These are phyloP conservation scores for Didymella pomorum DNA, from an alignment of 2,329 filamentous ascomycete genomes.

Conservation along the genomic window DNA sequence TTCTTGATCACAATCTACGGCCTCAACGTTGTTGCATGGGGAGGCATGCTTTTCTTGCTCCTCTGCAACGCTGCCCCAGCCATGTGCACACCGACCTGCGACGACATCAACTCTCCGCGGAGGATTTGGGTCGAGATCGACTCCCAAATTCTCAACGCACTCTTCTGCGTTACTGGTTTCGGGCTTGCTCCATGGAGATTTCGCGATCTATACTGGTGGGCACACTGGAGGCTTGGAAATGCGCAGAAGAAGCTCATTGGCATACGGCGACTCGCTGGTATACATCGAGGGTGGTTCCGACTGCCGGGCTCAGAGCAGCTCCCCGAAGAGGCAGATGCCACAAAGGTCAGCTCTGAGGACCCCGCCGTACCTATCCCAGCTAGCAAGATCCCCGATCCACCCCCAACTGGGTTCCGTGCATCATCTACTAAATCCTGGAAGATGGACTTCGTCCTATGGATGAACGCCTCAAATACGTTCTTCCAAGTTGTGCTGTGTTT, in stretches of 20 bases:
- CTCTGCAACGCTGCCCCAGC: constrained; percentile 76
- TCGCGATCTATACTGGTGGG: constrained; percentile 73
- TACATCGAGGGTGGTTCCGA: constrained; percentile 79
- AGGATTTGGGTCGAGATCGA: constrained; percentile 86
- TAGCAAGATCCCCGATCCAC: constrained; percentile 68
- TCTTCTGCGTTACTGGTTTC: constrained; percentile 89
- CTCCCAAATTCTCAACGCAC: constrained; percentile 80
- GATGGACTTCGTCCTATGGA: constrained; percentile 80
- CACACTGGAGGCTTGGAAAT: constrained; percentile 61
- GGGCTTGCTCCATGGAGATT: constrained; percentile 86
- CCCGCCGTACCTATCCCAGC: constrained; percentile 69
- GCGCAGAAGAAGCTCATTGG: constrained; percentile 57
- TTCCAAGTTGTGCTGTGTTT: constrained; percentile 76
- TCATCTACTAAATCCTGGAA: constrained; percentile 75
- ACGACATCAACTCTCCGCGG: constrained; percentile 77
- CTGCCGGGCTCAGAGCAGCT: constrained; percentile 70
- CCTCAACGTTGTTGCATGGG: constrained; percentile 86
- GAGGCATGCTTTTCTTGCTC: constrained; percentile 87
- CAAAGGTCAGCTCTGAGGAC: constrained; percentile 47
- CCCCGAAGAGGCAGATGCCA: constrained; percentile 35
- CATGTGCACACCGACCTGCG: constrained; percentile 76
- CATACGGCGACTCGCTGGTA: constrained; percentile 74
- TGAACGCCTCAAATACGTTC: constrained; percentile 80
- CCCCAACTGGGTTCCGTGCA: constrained; percentile 75
- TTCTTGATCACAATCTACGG: constrained; percentile 81